Evolutionary conservation across 345 rosid species (phyloP), one percentile per base, ranked within the genome.

Genomic region (Melaleuca quinquenervia): DNA sequence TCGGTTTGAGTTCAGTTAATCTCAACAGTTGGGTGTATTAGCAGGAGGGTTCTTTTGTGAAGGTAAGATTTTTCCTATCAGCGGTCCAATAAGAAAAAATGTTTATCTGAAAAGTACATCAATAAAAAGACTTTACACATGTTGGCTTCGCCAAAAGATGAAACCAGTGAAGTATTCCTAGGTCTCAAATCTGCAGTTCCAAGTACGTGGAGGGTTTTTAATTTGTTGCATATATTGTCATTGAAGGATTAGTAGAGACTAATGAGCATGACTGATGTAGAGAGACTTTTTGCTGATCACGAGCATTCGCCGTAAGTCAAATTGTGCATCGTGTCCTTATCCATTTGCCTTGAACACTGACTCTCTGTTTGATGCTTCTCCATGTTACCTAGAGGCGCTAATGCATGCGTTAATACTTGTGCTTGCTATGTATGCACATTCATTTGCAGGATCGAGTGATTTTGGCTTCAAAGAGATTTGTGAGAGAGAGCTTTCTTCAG

Each of bases 401-500:
- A 36, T 70, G 48, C 80, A 70, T 70, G 80, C 48, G 48, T 36
- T 8, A 32, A 58, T 58, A n/a, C 41, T 52, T 82, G 53, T 82
- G 45, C 56, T 52, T 82, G 52, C 54, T 82, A 22, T 82, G 18
- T 52, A 50, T 82, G 84, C 45, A 52, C 41, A 82, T 50, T 27
- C 53, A 20, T 32, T 27, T 26, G 45, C 44, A 82, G 54, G 58
- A 88, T 88, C 89, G 83, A 89, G 90, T 15, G 84, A 22, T 27
- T 49, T 20, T 52, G n/a, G 84, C 84, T 70, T 70, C 83, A 51
- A 82, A n/a, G 58, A 53, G 58, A 82, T 51, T 41, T 10, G 54
- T 5, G 82, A 41, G 95, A 91, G 91, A 87, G 97, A 94, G 98
- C 96, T 95, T 95, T 93, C 93, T 91, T 92, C 96, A 90, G 97